A percentile compares a stretch with the other conserved stretches of the same genome.
These are phyloP conservation scores for Komagataella phaffii DNA, from an alignment of 805 yeast genomes.

Conservation along the genomic window DNA sequence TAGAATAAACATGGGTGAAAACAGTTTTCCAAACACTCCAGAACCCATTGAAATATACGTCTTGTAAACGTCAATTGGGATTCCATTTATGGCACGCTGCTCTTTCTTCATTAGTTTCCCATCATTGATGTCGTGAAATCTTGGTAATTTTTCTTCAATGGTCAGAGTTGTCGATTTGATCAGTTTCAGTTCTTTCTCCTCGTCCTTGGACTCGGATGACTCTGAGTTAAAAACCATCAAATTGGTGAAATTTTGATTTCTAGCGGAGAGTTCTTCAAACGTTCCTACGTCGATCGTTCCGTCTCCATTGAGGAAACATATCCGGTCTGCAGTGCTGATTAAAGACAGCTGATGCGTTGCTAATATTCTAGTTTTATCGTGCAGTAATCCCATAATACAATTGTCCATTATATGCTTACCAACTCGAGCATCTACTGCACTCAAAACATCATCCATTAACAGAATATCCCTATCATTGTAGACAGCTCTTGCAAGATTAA, in stretches of 20 bases:
- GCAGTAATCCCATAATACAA: conserved; percentile 49
- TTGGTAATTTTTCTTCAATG: conserved; percentile 7
- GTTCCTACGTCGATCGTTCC: conserved; percentile 51
- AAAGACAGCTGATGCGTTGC: conserved; percentile 80
- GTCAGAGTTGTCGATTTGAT: conserved; percentile 4
- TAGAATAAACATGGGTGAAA: conserved; percentile 16
- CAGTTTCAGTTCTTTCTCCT: background rate
- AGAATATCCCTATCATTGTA: conserved; percentile 47
- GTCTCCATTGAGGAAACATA: conserved; percentile 57
- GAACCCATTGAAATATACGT: conserved; percentile 42
- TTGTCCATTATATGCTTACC: conserved; percentile 40
- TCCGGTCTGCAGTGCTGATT: conserved; percentile 53
- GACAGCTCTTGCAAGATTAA: conserved; percentile 57
- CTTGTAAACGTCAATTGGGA: conserved; percentile 32
- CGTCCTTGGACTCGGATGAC: conserved; percentile 12
- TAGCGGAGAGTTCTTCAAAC: conserved; percentile 31
- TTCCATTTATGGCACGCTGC: conserved; percentile 44
- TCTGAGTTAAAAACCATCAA: conserved; percentile 24
- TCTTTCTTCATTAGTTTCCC: conserved; percentile 36
- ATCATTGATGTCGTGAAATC: conserved; percentile 2
- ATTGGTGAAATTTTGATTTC: conserved; percentile 21
- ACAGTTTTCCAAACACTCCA: conserved; percentile 24
- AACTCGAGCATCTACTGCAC: conserved; percentile 67
- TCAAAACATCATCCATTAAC: conserved; percentile 49
- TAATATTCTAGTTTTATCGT: conserved; percentile 49